Evolutionary conservation across 179 eudicot genomes (phyloP).

Genomic region (Silene vulgaris): DNA sequence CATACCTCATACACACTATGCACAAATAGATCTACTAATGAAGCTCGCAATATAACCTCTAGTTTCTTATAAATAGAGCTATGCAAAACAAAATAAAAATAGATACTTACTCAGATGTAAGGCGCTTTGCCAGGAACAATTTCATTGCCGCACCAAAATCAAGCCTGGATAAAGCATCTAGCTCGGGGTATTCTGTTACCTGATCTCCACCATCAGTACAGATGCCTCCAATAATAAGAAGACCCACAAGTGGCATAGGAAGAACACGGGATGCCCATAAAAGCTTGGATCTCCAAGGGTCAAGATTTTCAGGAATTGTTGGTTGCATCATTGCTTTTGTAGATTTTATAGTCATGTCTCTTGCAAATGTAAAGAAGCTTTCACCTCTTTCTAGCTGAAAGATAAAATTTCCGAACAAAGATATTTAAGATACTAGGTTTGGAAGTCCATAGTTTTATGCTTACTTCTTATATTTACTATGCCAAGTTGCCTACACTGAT

Average conservation of each 20-base stretch:
- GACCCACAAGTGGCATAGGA: constrained; percentile 98
- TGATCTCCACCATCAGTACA: constrained; percentile 66
- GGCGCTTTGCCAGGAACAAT: constrained; percentile 81
- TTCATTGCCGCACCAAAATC: constrained; percentile 94
- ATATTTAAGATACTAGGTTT: background rate
- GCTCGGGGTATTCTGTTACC: constrained; percentile 58
- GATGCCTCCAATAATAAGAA: constrained; percentile 69
- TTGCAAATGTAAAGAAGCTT: constrained; percentile 83
- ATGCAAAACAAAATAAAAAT: background rate
- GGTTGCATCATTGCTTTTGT: constrained; percentile 76
- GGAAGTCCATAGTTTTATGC: background rate
- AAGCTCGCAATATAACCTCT: background rate
- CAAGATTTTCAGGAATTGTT: constrained; percentile 59
- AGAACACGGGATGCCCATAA: constrained; percentile 87
- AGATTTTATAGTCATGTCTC: constrained; percentile 83
- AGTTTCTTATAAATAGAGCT: constrained; percentile 4
- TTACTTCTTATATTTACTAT: background rate
- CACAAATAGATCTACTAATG: background rate
- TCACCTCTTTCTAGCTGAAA: constrained; percentile 84
- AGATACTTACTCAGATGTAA: constrained; percentile 82
- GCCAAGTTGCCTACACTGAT: background rate
- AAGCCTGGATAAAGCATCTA: constrained; percentile 85
- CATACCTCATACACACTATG: background rate
- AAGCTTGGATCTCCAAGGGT: constrained; percentile 93
- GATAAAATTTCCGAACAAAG: constrained; percentile 12